Conservation (phyloP, 176 grass and related monocot genomes). For the Zoysia pacifica region DNA sequence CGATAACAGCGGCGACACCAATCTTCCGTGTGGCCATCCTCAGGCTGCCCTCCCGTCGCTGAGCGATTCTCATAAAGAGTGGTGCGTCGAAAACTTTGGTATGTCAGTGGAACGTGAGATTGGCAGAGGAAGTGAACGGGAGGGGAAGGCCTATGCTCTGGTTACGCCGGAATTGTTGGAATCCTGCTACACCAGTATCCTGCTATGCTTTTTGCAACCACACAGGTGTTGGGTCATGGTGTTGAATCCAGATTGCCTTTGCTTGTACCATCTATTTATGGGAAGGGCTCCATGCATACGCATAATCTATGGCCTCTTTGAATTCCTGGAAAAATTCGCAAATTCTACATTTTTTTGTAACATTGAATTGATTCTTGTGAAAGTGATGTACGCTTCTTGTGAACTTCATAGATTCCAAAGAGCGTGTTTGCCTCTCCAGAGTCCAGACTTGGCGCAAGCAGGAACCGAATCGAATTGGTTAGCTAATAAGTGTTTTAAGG, state of each 20-base stretch:
- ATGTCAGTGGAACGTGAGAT: not conserved
- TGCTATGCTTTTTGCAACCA: slow-evolving; percentile 4
- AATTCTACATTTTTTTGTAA: too few species aligned
- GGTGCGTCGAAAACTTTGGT: not conserved
- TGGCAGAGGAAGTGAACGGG: not conserved
- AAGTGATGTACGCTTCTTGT: too few species aligned
- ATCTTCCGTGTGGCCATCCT: slow-evolving; percentile 16
- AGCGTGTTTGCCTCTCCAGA: too few species aligned
- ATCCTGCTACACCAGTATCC: slow-evolving; percentile 15
- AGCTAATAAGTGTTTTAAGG: too few species aligned
- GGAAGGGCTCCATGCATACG: slow-evolving; percentile 1
- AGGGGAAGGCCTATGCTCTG: not conserved
- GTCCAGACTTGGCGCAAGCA: too few species aligned
- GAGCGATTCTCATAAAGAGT: not conserved
- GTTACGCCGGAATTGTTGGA: slow-evolving; percentile 14
- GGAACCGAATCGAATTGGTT: too few species aligned
- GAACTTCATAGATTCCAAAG: too few species aligned
- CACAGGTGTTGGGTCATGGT: slow-evolving; percentile 27
- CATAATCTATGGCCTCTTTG: not conserved
- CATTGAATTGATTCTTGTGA: too few species aligned
- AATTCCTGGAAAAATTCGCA: too few species aligned
- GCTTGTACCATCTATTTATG: slow-evolving; percentile 39
- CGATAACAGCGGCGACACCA: not conserved
- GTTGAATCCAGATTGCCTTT: slow-evolving; percentile 8
- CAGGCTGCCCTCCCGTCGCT: not conserved